A percentile compares a stretch with the other conserved stretches of the same genome.
Conservation (phyloP, 2,329 filamentous ascomycete species). For the Teratosphaeria viscida region DNA sequence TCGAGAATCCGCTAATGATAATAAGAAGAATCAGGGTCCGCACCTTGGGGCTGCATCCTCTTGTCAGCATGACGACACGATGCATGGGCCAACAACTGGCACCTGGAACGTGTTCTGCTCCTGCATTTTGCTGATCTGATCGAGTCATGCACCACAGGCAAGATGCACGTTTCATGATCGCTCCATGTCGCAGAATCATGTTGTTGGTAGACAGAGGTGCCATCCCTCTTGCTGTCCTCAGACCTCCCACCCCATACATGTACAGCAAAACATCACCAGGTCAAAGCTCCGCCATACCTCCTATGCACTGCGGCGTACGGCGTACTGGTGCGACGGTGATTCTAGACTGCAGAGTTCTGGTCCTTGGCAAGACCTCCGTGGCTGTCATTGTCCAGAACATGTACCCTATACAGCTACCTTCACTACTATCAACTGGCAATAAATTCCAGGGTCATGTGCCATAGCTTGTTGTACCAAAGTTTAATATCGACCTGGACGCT, state of each 20-base stretch:
- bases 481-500: no score
- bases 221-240: no score
- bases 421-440: no score
- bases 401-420: no score
- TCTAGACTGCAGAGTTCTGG: neutral
- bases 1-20: neutral
- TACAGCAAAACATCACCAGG: neutral
- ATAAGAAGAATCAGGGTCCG: neutral
- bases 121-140: neutral
- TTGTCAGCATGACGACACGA: neutral
- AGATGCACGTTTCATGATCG: no score
- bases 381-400: neutral
- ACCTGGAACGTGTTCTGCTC: neutral
- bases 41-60: neutral
- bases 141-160: neutral
- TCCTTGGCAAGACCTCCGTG: neutral
- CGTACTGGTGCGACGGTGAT: neutral
- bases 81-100: neutral
- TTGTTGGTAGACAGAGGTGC: neutral
- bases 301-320: neutral
- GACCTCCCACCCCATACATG: no score
- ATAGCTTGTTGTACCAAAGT: no score
- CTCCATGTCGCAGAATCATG: neutral
- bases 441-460: no score
- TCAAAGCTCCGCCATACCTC: neutral